These are phyloP conservation scores for Trichoderma brevicompactum DNA, from an alignment of 2,329 filamentous ascomycete genomes.

Conservation along the genomic window DNA sequence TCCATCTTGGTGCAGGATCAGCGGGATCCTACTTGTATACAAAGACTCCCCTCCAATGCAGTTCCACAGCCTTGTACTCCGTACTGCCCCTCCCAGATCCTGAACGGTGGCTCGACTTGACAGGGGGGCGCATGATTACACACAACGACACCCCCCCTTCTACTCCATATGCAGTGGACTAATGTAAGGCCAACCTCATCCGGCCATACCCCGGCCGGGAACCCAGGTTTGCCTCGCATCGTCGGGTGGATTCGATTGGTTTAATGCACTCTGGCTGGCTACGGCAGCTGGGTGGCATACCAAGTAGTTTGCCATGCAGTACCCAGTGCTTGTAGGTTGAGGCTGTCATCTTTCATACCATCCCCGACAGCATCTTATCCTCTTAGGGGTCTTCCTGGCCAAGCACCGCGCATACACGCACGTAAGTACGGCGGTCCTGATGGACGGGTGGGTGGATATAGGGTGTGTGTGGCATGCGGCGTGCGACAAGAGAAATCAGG, in stretches of 20 bases:
- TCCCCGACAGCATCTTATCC: conserved; percentile 21
- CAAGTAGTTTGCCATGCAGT: conserved; percentile 1
- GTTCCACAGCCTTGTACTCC: conserved; percentile 4
- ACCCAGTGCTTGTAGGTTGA: conserved; percentile 13
- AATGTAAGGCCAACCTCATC: conserved; percentile 43
- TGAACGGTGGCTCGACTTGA: conserved; percentile 25
- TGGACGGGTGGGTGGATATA: conserved; percentile 12
- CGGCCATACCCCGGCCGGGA: conserved; percentile 37
- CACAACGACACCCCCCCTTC: conserved; percentile 40
- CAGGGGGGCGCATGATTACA: conserved; percentile 29
- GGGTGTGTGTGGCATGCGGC: conserved; percentile 17
- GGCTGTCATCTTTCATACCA: conserved; percentile 34
- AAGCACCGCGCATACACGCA: conserved; percentile 24
- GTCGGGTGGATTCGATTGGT: conserved; percentile 33
- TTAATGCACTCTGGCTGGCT: conserved; percentile 19
- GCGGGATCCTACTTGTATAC: conserved; percentile 14
- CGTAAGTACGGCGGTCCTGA: conserved; percentile 11
- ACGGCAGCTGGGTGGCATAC: conserved; percentile 10
- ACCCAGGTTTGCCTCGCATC: conserved; percentile 39
- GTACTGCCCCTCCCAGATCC: conserved; percentile 23
- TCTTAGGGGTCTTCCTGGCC: conserved; percentile 14
- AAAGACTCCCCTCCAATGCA: conserved; percentile 16
- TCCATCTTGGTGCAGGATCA: conserved; percentile 27
- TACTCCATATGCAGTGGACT: conserved; percentile 36
- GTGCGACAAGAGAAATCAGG: conserved; percentile 25